Base-by-base conservation (phyloP, 75 land plant genomes). In the Adiantum capillusveneris region DNA sequence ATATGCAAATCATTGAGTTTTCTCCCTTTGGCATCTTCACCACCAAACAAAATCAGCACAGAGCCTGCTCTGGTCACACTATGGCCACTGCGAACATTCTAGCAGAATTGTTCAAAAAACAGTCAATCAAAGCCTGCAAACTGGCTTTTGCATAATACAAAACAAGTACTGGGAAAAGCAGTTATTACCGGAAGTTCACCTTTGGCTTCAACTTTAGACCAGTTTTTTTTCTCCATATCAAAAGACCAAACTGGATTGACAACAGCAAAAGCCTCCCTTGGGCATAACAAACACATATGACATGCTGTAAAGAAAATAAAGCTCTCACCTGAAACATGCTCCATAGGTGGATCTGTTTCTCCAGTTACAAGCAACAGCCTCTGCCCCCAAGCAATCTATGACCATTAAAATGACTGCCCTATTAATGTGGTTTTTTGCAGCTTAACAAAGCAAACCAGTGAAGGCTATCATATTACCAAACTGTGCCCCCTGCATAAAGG, bases 131-230 rank as follows among this genome's bases (percentile, higher is more conserved):
- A n/a, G n/a, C n/a, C n/a, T n/a, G n/a, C n/a, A n/a, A n/a, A n/a
- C n/a, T n/a, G n/a, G n/a, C n/a, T n/a, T n/a, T n/a, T n/a, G n/a
- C n/a, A n/a, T n/a, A n/a, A n/a, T n/a, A n/a, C n/a, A n/a, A n/a
- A n/a, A n/a, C n/a, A n/a, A n/a, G n/a, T n/a, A n/a, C n/a, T n/a
- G n/a, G n/a, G n/a, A n/a, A n/a, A n/a, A n/a, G n/a, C n/a, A n/a
- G n/a, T n/a, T n/a, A n/a, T 50, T 83, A 94, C 96, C 65, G 96
- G 98, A 51, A 94, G 71, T 26, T 84, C 88, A 19, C 98, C 96
- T 57, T 90, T 94, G 7, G 88, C 85, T 42, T 91, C 80, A 37
- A 84, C 44, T 24, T 60, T 66, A 54, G 91, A 92, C 98, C 98
- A 89, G 49, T 80, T 72, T 29, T 90, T 85, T 46, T 71, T 81